A percentile compares a stretch with the other conserved stretches of the same genome.
Evolutionary conservation across 768 basidiomycete genomes (phyloP).

Genomic region (Gyrodon lividus): DNA sequence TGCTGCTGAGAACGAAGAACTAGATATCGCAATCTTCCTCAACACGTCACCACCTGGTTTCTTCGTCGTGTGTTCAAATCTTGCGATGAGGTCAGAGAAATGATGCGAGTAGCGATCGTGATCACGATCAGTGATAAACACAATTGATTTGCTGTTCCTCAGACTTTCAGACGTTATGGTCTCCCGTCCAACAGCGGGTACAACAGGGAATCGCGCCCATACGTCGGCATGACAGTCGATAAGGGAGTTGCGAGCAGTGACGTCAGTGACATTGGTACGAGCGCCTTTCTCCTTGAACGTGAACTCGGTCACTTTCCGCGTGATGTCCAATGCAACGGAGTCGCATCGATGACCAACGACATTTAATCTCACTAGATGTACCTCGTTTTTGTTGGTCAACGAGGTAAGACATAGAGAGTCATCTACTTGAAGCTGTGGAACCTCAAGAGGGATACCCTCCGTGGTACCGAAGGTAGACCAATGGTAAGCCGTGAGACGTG

Average conservation of each 20-base stretch:
- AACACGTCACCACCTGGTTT: conserved; percentile 48
- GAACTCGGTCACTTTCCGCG: conserved; percentile 54
- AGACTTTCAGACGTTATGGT: conserved; percentile 33
- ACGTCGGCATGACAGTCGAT: conserved; percentile 51
- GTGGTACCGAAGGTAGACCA: conserved; percentile 57
- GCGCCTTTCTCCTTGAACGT: conserved; percentile 46
- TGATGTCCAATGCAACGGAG: conserved; percentile 52
- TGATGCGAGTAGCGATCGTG: conserved; percentile 35
- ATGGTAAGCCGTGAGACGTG: conserved; percentile 44
- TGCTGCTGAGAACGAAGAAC: conserved; percentile 25
- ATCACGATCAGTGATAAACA: conserved; percentile 39
- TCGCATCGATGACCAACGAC: conserved; percentile 27
- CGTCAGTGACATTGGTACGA: conserved; percentile 8
- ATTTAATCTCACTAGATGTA: conserved; percentile 46
- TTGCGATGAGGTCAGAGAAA: conserved; percentile 40
- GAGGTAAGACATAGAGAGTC: conserved; percentile 41
- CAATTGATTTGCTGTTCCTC: conserved; percentile 31
- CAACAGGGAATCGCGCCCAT: conserved; percentile 55
- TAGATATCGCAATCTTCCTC: conserved; percentile 32
- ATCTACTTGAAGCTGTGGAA: conserved; percentile 26
- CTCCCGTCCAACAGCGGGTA: conserved; percentile 44
- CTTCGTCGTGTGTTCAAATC: conserved; percentile 44
- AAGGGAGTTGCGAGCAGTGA: conserved; percentile 41
- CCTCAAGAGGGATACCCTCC: conserved; percentile 40
- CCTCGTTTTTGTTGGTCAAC: conserved; percentile 38